A percentile compares a stretch with the other conserved stretches of the same genome.
These are phyloP conservation scores for Aspergillus nidulans DNA, from an alignment of 495 filamentous ascomycete genomes.

Conservation along the genomic window DNA sequence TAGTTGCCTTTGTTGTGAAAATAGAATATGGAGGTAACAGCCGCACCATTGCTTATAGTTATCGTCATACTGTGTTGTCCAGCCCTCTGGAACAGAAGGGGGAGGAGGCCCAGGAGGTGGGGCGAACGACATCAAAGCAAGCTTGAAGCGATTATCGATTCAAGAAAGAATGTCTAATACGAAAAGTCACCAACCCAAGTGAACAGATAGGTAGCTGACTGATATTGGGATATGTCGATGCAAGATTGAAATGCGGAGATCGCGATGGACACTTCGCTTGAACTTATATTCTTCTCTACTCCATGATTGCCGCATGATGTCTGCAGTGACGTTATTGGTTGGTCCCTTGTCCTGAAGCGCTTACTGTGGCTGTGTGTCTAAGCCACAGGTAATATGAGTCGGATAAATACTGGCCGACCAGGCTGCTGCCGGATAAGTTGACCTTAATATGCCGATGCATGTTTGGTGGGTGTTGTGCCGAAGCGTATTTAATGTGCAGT, in stretches of 20 bases:
- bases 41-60: conserved; percentile 74
- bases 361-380: neutral
- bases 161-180: neutral
- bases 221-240: neutral
- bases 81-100: conserved; percentile 82
- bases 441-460: too few relatives aligned
- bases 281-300: neutral
- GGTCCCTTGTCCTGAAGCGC: neutral
- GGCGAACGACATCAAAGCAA: conserved; percentile 41
- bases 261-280: neutral
- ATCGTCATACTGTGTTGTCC: conserved; percentile 74
- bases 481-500: too few relatives aligned
- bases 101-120: conserved; percentile 79
- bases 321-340: neutral
- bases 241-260: neutral
- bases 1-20: conserved; percentile 4
- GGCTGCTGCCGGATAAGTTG: too few relatives aligned
- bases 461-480: too few relatives aligned
- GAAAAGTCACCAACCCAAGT: neutral
- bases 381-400: neutral
- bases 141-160: neutral
- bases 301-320: conserved; percentile 1
- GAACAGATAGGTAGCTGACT: neutral
- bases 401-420: too few relatives aligned
- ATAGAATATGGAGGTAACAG: neutral